Evolutionary conservation across 371 early-diverging fungal genomes (phyloP).

Genomic region (Dichotomocladium elegans): DNA sequence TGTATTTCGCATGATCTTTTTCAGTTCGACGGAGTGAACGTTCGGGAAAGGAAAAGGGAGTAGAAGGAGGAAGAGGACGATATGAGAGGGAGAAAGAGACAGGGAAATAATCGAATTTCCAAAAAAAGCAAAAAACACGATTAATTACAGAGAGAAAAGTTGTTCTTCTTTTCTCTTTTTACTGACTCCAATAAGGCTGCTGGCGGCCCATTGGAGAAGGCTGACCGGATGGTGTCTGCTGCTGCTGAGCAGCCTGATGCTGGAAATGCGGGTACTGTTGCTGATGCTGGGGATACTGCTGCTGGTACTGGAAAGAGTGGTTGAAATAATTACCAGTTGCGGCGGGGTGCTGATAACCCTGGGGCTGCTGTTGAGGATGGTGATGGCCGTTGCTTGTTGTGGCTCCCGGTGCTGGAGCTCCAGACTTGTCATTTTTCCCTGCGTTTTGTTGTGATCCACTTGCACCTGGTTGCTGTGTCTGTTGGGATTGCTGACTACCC

Average conservation of each 20-base stretch:
- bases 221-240: constrained; percentile 6
- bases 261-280: constrained; percentile 9
- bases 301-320: constrained; percentile 9
- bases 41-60: not conserved
- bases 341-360: constrained; percentile 5
- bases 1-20: no score
- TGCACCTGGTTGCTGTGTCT: not conserved
- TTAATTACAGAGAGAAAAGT: not conserved
- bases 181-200: constrained; percentile 14
- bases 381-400: constrained; percentile 14
- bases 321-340: constrained; percentile 1
- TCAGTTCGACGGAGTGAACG: no score
- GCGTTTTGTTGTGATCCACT: not conserved
- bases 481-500: not conserved
- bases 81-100: not conserved
- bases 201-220: constrained; percentile 1
- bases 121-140: no score
- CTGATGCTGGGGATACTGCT: constrained; percentile 7
- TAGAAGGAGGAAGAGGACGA: constrained; percentile 5
- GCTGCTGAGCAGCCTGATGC: constrained; percentile 8
- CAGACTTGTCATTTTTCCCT: not conserved
- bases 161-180: not conserved
- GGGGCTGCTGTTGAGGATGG: constrained; percentile 13
- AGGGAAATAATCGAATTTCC: no score
- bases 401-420: constrained; percentile 11